Evolutionary conservation across 441 rosid genomes (phyloP), one percentile per base, ranked within the genome.

Genomic region (Gossypium gossypioides): DNA sequence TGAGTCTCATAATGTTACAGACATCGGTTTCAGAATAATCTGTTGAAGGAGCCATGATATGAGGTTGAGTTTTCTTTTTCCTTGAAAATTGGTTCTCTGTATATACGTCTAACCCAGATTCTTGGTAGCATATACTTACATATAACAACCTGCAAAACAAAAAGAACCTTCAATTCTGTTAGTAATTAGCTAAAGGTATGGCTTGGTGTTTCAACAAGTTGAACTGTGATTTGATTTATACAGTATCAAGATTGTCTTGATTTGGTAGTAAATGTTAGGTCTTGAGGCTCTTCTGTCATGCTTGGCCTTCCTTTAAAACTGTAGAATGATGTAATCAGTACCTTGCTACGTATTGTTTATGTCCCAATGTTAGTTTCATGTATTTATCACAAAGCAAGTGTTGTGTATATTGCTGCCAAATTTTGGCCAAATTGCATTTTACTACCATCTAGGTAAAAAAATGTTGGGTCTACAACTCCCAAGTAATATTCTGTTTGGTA

Each of bases 1-100:
- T 80, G 66, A 76, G 72, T 80, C 79, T 75, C 61, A 74, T 44
- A n/a, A 69, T 71, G 50, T 74, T 75, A 60, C 73, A 68, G 65
- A 77, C 66, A 22, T 76, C 77, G 50, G 79, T 63, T 59, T 15
- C 40, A 24, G 22, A 37, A 59, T 67, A 66, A 59, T 57, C 61
- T 68, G 56, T 19, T 18, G 72, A 6, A 18, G 21, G 62, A 59
- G 25, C 50, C 69, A 71, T 68, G 68, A 27, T 55, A 12, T 71
- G 66, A 21, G 66, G 24, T 55, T 79, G 52, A 48, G 34, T 22
- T 1, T 32, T 21, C 2, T 21, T 69, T 27, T 59, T 7, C 21
- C 10, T 15, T 27, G 58, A 74, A 52, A 68, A 15, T 75, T n/a
- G 21, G 22, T 12, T 9, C 18, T 44, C 22, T 59, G 18, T 58